These are phyloP conservation scores for Hansfordia pulvinata DNA, from an alignment of 2,329 filamentous ascomycete genomes.

Conservation along the genomic window DNA sequence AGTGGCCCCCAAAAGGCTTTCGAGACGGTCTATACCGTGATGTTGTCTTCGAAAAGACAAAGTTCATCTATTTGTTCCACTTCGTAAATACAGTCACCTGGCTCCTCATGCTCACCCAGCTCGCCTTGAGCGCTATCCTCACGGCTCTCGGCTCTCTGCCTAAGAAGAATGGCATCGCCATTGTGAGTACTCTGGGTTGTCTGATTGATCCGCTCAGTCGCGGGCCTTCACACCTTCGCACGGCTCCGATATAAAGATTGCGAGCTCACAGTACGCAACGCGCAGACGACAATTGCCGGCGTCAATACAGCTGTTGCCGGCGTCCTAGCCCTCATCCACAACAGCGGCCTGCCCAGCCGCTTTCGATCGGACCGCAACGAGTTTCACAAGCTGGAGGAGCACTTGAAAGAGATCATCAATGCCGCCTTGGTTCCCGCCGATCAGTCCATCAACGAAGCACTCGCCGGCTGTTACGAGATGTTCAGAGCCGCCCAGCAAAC, in stretches of 20 bases:
- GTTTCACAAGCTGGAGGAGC: conserved; percentile 34
- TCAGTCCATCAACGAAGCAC: conserved; percentile 28
- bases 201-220: too few relatives aligned
- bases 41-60: conserved; percentile 27
- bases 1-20: conserved; percentile 33
- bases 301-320: conserved; percentile 36
- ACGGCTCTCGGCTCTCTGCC: conserved; percentile 34
- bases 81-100: conserved; percentile 26
- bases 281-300: conserved; percentile 30
- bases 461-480: conserved; percentile 31
- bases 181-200: conserved; percentile 17
- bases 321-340: conserved; percentile 35
- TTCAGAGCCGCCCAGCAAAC: conserved; percentile 31
- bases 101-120: conserved; percentile 32
- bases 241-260: too few relatives aligned
- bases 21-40: conserved; percentile 34
- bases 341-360: conserved; percentile 37
- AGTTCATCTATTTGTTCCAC: conserved; percentile 30
- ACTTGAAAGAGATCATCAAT: conserved; percentile 34
- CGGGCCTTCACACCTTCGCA: too few relatives aligned
- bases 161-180: conserved; percentile 20
- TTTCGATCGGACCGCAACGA: conserved; percentile 35
- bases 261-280: too few relatives aligned
- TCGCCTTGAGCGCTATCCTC: conserved; percentile 32
- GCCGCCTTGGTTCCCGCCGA: conserved; percentile 28